Evolutionary conservation across 768 basidiomycete genomes (phyloP).

Genomic region (Lanmaoa rubissima): DNA sequence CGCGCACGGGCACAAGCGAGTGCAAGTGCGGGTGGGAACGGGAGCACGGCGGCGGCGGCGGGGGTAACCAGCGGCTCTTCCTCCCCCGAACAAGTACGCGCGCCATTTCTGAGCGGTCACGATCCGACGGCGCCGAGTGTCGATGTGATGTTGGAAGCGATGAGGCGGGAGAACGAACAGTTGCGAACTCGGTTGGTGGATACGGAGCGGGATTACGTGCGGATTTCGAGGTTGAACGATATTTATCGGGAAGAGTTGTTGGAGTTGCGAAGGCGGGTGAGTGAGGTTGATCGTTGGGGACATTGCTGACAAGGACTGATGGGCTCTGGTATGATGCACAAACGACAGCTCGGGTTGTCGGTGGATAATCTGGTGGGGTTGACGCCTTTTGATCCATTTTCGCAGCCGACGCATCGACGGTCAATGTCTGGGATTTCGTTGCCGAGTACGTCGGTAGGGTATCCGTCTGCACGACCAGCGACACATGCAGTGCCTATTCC

Average conservation of each 20-base stretch:
- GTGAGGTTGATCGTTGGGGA: constrained; percentile 22
- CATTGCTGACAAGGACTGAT: too few relatives aligned
- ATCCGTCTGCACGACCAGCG: constrained; percentile 27
- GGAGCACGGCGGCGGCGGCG: constrained; percentile 4
- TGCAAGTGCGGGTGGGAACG: constrained; percentile 11
- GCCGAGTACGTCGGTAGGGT: constrained; percentile 26
- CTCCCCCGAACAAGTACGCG: background rate
- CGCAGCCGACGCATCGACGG: constrained; percentile 68
- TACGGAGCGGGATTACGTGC: constrained; percentile 75
- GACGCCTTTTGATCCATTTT: constrained; percentile 60
- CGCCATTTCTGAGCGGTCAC: constrained; percentile 5
- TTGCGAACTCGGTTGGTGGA: constrained; percentile 64
- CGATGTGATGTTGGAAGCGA: constrained; percentile 70
- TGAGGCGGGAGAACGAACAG: constrained; percentile 78
- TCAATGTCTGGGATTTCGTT: constrained; percentile 38
- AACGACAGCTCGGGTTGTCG: constrained; percentile 18
- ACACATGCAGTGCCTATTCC: constrained; percentile 72
- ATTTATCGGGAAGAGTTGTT: constrained; percentile 84
- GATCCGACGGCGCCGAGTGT: constrained; percentile 39
- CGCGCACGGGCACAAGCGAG: constrained; percentile 42
- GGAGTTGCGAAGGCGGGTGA: constrained; percentile 69
- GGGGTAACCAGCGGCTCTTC: background rate
- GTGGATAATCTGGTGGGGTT: constrained; percentile 81
- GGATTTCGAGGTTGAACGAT: constrained; percentile 73
- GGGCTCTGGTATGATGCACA: too few relatives aligned